These are phyloP conservation scores for Magnolia changhungtana DNA, from an alignment of 164 flowering plant genomes.

Conservation along the genomic window DNA sequence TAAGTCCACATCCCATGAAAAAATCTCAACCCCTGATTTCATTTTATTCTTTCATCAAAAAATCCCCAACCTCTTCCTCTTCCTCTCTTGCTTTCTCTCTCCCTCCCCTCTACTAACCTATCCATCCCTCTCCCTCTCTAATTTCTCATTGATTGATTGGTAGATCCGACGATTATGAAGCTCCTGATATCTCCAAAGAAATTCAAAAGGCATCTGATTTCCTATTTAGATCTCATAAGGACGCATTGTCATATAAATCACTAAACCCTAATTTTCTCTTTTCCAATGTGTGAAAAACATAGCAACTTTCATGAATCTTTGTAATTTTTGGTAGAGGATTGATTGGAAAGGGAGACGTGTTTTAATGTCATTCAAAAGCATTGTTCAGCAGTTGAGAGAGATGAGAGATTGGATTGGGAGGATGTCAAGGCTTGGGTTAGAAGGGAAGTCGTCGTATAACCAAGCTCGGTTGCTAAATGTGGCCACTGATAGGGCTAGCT, in stretches of 20 bases:
- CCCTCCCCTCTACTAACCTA: no score
- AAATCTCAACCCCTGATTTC: no score
- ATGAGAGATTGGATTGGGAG: constrained; percentile 66
- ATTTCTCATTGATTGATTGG: no score
- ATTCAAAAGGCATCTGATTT: no score
- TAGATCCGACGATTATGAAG: no score
- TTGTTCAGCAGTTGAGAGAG: constrained; percentile 67
- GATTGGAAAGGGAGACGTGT: background rate
- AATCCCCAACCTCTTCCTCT: no score
- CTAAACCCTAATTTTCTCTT: background rate
- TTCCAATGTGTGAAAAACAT: background rate
- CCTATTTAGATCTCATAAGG: no score
- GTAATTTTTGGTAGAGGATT: background rate
- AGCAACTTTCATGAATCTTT: background rate
- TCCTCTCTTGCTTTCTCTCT: no score
- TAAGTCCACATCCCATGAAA: no score
- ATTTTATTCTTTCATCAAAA: no score
- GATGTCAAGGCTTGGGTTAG: constrained; percentile 45
- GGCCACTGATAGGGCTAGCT: constrained; percentile 34
- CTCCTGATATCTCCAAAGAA: no score
- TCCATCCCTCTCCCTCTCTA: no score
- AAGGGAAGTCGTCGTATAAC: constrained; percentile 43
- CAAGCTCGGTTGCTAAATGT: constrained; percentile 44
- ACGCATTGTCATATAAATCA: background rate
- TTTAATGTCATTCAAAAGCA: constrained; percentile 61